Conservation (phyloP, 805 yeast genomes). For the Isabelozyma heimii region DNA sequence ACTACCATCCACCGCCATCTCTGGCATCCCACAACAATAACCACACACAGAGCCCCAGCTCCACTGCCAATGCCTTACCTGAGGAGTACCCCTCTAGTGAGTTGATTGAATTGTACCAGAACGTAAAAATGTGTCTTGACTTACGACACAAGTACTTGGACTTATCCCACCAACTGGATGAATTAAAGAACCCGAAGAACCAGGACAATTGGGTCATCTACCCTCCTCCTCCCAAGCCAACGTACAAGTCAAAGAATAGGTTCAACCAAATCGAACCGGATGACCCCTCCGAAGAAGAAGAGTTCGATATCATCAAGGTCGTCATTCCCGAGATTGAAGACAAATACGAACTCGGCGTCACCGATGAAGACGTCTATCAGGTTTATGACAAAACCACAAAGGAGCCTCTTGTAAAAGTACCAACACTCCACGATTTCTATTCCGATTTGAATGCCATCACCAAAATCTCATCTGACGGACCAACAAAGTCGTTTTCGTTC, state of each 20-base stretch:
- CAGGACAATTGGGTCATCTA: slow-evolving; percentile 69
- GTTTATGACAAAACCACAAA: slow-evolving; percentile 41
- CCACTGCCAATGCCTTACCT: slow-evolving; percentile 22
- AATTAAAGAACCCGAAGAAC: slow-evolving; percentile 83
- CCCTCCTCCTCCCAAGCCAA: slow-evolving; percentile 93
- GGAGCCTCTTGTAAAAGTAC: slow-evolving; percentile 53
- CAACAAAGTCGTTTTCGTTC: slow-evolving; percentile 94
- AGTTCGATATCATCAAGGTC: slow-evolving; percentile 58
- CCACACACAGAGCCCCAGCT: slow-evolving; percentile 9
- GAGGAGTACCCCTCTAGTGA: slow-evolving; percentile 67
- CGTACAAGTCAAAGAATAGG: slow-evolving; percentile 58
- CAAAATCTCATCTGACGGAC: slow-evolving; percentile 87
- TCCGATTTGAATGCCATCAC: slow-evolving; percentile 73
- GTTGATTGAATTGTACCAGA: slow-evolving; percentile 57
- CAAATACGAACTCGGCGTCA: slow-evolving; percentile 41
- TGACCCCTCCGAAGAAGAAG: slow-evolving; percentile 31
- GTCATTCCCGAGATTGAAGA: slow-evolving; percentile 51
- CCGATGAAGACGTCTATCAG: slow-evolving; percentile 70
- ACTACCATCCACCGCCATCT: slow-evolving; percentile 16
- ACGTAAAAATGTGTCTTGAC: slow-evolving; percentile 64
- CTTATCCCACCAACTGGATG: slow-evolving; percentile 64
- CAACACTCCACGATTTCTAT: slow-evolving; percentile 84
- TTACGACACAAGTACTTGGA: slow-evolving; percentile 74
- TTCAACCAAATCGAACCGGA: slow-evolving; percentile 43
- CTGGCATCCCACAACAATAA: slow-evolving; percentile 14